Conservation (phyloP, 116 monocot species). For the Dioscorea cayenensis region DNA sequence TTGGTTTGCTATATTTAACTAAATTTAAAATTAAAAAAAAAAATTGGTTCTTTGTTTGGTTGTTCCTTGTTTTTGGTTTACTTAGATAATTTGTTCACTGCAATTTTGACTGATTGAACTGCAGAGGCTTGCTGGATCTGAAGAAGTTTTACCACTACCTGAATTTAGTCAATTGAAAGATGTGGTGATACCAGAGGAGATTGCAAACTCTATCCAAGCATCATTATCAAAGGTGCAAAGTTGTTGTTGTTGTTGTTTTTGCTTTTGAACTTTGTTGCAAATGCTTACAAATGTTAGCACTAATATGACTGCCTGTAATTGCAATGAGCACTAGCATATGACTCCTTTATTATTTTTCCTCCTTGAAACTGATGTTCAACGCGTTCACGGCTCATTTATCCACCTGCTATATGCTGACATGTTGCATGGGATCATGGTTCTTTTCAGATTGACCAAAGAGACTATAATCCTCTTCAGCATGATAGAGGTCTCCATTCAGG, state of each 20-base stretch:
- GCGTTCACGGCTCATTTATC: too few species aligned
- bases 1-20: too few species aligned
- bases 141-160: slow-evolving; percentile 68
- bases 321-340: not conserved
- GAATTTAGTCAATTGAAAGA: slow-evolving; percentile 22
- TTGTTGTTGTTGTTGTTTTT: not conserved
- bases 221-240: slow-evolving; percentile 51
- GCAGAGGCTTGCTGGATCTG: slow-evolving; percentile 74
- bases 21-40: too few species aligned
- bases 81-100: not conserved
- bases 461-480: slow-evolving; percentile 82
- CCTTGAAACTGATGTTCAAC: too few species aligned
- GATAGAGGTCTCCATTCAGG: slow-evolving; percentile 70
- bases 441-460: slow-evolving; percentile 56
- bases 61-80: not conserved
- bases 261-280: not conserved
- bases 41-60: not conserved
- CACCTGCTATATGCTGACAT: too few species aligned
- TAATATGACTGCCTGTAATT: not conserved
- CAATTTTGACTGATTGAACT: slow-evolving; percentile 7
- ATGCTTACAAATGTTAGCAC: not conserved
- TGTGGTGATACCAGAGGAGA: slow-evolving; percentile 32
- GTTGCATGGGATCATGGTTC: not conserved
- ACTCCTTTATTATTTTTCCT: not conserved
- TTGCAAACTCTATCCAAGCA: slow-evolving; percentile 35